Evolutionary conservation across 148 eudicot species (phyloP), one percentile per base, ranked within the genome.

Genomic region (Beta vulgaris): DNA sequence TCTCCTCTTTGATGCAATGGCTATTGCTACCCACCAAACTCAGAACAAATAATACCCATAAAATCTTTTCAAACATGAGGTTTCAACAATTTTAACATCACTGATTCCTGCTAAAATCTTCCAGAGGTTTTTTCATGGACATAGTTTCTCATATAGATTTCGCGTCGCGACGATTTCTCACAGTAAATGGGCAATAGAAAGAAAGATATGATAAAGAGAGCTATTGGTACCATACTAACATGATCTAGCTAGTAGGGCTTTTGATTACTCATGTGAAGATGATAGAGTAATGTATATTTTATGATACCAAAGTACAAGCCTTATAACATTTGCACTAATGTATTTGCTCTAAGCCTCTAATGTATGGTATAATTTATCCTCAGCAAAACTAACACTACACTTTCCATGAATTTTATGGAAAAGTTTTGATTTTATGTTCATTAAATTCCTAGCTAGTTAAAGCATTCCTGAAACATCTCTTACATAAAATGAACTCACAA

Each of bases 361-460:
- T 46, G 51, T 46, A n/a, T n/a, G 0, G 53, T 21, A 48, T 48
- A 18, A 48, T 4, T 2, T 12, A 48, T 12, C 23, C 60, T 11
- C 66, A 61, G 11, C 25, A 32, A 62, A 62, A 32, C 5, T 31
- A 35, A 31, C 40, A 32, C 39, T 61, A 61, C 32, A 23, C n/a
- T 61, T 39, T 61, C 34, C 42, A 62, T 31, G 25, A 74, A 46
- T 37, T 26, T 29, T 26, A 34, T 53, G 2, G 6, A 35, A 54
- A 71, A n/a, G 26, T 4, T 58, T 3, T 70, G 25, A 53, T 63
- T 65, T 49, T 77, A 71, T 51, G 54, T 19, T 71, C 71, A 51
- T 40, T 43, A 48, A 54, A 54, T 64, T 36, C 71, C 71, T 11
- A 53, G 26, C 2, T 25, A 34, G 39, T 61, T 61, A 23, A 31